A percentile compares a stretch with the other conserved stretches of the same genome.
Evolutionary conservation across 345 rosid species (phyloP).

Genomic region (Cardiospermum halicacabum): DNA sequence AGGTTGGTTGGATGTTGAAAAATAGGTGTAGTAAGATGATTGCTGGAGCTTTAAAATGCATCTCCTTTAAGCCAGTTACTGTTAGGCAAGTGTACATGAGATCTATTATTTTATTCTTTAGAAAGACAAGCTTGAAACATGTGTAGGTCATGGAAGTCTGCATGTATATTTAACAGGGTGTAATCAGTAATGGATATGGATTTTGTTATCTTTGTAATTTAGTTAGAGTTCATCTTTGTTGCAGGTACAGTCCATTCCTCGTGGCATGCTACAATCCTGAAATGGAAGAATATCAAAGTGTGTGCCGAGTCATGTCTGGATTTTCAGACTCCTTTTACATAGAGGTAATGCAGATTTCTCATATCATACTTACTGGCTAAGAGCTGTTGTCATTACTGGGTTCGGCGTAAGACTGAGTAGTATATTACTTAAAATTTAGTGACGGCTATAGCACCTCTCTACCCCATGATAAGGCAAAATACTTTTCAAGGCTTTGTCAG

Average conservation of each 20-base stretch:
- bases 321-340: conserved; percentile 79
- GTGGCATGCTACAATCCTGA: conserved; percentile 88
- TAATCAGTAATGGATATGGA: not conserved
- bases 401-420: too few relatives aligned
- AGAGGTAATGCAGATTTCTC: conserved; percentile 40
- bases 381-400: not conserved
- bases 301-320: conserved; percentile 93
- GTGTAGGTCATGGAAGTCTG: not conserved
- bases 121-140: not conserved
- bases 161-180: not conserved
- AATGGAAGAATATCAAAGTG: conserved; percentile 75
- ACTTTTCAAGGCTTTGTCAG: not conserved
- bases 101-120: not conserved
- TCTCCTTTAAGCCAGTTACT: not conserved
- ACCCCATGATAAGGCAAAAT: not conserved
- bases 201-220: not conserved
- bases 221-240: not conserved
- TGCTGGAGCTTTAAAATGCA: not conserved
- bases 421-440: too few relatives aligned
- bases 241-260: conserved; percentile 93
- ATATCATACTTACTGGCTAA: not conserved
- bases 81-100: not conserved
- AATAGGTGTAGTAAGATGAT: not conserved
- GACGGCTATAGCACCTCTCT: too few relatives aligned
- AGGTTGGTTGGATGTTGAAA: not conserved